Percentiles rank a stretch among this genome's conserved stretches.
Conservation (phyloP, 257 asterid species). For the Solanum tarapatanum region DNA sequence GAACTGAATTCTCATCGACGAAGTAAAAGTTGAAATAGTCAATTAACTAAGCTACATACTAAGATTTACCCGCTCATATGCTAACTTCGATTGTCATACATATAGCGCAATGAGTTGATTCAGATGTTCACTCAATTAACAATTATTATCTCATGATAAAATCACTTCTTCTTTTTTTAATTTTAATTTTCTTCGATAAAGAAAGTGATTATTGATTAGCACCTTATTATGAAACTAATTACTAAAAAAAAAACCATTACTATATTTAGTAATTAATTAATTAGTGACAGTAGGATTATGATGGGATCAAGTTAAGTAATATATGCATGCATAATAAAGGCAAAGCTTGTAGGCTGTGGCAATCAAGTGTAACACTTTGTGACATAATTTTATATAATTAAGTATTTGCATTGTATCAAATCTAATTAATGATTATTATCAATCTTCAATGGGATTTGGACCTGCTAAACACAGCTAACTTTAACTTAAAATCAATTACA, state of each 20-base stretch:
- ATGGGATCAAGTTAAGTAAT: not conserved
- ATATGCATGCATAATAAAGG: slow-evolving; percentile 1
- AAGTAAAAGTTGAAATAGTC: not conserved
- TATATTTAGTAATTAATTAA: not conserved
- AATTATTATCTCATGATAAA: not conserved
- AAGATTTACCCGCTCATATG: not conserved
- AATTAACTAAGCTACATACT: not conserved
- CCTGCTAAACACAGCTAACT: not conserved
- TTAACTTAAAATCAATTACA: not conserved
- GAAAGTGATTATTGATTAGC: not conserved
- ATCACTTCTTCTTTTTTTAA: not conserved
- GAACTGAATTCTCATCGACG: not conserved
- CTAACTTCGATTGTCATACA: not conserved
- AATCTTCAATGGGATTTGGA: not conserved
- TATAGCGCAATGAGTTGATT: not conserved
- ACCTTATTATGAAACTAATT: too few species aligned
- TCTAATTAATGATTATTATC: not conserved
- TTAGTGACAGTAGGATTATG: not conserved
- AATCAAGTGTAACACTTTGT: not conserved
- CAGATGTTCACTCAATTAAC: not conserved
- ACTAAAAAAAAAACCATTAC: not conserved
- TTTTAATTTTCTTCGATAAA: not conserved
- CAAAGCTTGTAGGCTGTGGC: not conserved
- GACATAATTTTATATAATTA: not conserved
- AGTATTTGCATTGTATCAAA: not conserved